Conservation (phyloP, 2,329 filamentous ascomycete genomes). For the Alternaria tenuissima region DNA sequence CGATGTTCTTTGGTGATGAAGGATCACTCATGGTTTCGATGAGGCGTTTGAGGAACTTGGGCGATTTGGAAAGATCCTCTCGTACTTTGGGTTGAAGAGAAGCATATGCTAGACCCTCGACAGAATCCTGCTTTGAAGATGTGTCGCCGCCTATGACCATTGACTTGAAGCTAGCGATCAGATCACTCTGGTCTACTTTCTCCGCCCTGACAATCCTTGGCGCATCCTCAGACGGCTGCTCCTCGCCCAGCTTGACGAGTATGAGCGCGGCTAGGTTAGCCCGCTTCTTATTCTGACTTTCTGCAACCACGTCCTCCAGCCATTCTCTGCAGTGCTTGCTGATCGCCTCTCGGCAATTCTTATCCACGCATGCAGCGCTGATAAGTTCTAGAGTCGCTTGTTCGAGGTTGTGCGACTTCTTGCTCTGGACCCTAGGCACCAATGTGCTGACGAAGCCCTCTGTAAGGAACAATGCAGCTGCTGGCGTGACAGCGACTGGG, state of each 20-base stretch:
- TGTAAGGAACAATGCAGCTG: constrained; percentile 81
- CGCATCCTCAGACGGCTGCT: constrained; percentile 38
- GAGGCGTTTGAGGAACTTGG: constrained; percentile 72
- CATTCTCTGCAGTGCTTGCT: constrained; percentile 85
- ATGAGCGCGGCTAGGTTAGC: constrained; percentile 61
- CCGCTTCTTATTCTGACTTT: constrained; percentile 68
- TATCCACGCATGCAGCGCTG: constrained; percentile 89
- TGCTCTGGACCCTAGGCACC: constrained; percentile 77
- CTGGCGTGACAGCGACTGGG: constrained; percentile 80
- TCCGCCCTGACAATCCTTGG: constrained; percentile 44
- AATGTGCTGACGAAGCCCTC: constrained; percentile 85
- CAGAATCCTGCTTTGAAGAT: constrained; percentile 70
- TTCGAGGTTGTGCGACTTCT: constrained; percentile 86
- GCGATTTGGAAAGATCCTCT: constrained; percentile 76
- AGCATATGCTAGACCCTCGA: constrained; percentile 92
- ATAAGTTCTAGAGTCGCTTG: constrained; percentile 87
- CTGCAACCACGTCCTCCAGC: constrained; percentile 83
- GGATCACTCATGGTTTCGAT: constrained; percentile 64
- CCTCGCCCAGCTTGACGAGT: constrained; percentile 64
- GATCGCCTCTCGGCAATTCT: constrained; percentile 81
- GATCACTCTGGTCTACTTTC: constrained; percentile 54
- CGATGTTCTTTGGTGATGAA: constrained; percentile 63
- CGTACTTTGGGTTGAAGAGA: constrained; percentile 87
- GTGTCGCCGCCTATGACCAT: constrained; percentile 70
- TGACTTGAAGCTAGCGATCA: constrained; percentile 66